Evolutionary conservation across 768 basidiomycete species (phyloP).

Genomic region (Mycena haematopus): DNA sequence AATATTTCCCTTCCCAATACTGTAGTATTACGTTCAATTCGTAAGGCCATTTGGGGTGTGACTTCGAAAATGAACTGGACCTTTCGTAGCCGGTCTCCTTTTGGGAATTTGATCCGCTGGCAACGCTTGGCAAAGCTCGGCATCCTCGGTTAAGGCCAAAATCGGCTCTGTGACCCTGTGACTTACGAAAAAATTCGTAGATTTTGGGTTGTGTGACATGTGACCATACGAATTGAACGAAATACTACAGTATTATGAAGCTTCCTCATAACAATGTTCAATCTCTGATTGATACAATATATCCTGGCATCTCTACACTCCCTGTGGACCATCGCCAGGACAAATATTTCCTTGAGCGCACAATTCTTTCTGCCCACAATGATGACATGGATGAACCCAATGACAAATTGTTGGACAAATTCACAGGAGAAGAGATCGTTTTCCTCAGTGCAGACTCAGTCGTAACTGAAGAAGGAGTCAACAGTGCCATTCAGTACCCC

Average conservation of each 20-base stretch:
- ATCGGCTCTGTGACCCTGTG: too few relatives aligned
- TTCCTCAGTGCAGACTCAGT: constrained; percentile 24
- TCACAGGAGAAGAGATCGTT: not conserved
- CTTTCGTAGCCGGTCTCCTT: too few relatives aligned
- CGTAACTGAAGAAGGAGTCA: constrained; percentile 28
- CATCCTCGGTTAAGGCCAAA: too few relatives aligned
- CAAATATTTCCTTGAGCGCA: constrained; percentile 42
- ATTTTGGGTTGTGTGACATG: too few relatives aligned
- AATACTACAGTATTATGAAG: too few relatives aligned
- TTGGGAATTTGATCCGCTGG: too few relatives aligned
- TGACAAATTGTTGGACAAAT: not conserved
- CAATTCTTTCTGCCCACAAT: constrained; percentile 39
- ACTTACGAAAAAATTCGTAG: too few relatives aligned
- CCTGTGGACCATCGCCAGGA: constrained; percentile 6
- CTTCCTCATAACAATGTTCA: not conserved
- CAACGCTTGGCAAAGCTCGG: too few relatives aligned
- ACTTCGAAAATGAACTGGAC: too few relatives aligned
- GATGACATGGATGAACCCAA: not conserved
- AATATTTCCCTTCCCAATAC: constrained; percentile 1
- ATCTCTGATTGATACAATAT: not conserved
- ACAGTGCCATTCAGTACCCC: constrained; percentile 31
- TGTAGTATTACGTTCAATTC: too few relatives aligned
- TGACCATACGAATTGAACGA: too few relatives aligned
- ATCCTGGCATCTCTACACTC: not conserved
- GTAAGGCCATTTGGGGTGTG: too few relatives aligned